A percentile compares a stretch with the other conserved stretches of the same genome.
Evolutionary conservation across 305 asterid species (phyloP).

Genomic region (Striga hermonthica): DNA sequence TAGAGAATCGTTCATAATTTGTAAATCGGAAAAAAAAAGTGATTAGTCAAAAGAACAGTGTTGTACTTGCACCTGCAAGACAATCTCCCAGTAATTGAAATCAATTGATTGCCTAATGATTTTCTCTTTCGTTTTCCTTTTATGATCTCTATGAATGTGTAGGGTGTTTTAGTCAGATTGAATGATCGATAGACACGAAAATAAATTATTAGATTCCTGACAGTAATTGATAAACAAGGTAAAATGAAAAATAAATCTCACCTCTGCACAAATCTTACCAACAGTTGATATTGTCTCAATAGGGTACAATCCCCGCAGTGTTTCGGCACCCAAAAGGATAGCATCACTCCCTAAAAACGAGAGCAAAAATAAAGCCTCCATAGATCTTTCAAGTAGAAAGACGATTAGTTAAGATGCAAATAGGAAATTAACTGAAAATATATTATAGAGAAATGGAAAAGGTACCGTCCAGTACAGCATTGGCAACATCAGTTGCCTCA

Average conservation of each 20-base stretch:
- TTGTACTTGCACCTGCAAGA: not conserved
- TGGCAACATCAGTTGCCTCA: constrained; percentile 96
- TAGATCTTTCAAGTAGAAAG: no score
- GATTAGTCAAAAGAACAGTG: no score
- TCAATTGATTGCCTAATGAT: not conserved
- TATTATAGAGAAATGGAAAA: constrained; percentile 21
- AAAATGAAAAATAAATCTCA: constrained; percentile 28
- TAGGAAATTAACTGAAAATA: not conserved
- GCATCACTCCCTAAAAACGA: constrained; percentile 71
- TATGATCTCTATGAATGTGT: no score
- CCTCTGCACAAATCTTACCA: constrained; percentile 91
- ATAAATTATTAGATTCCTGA: not conserved
- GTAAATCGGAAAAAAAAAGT: no score
- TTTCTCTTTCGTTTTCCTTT: no score
- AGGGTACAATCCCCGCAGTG: constrained; percentile 77
- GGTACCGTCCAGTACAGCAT: constrained; percentile 83
- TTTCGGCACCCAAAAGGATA: constrained; percentile 93
- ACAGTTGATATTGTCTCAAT: constrained; percentile 73
- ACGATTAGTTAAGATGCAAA: no score
- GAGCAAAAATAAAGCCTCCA: no score
- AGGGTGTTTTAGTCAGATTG: no score
- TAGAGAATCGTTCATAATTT: no score
- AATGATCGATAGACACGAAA: no score
- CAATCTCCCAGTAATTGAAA: not conserved
- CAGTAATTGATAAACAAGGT: constrained; percentile 25